A percentile compares a stretch with the other conserved stretches of the same genome.
Conservation (phyloP, 2,329 filamentous ascomycete species). For the Myriosclerotinia duriaeana region DNA sequence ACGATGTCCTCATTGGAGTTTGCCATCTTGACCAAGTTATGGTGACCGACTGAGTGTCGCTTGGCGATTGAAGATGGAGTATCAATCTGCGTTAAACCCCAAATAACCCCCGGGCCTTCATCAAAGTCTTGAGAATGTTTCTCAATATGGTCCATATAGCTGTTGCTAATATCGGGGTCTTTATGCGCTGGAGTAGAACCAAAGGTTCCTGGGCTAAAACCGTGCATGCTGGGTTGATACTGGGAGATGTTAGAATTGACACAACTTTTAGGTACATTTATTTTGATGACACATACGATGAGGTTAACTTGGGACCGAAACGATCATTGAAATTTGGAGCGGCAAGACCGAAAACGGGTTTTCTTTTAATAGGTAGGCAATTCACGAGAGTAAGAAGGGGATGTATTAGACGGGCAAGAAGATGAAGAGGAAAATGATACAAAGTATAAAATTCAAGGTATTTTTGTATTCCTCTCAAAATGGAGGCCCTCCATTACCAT, state of each 20-base stretch:
- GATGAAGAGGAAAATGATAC: not conserved
- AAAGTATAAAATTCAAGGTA: slow-evolving; percentile 3
- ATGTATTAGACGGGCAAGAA: not conserved
- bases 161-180: not conserved
- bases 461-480: slow-evolving; percentile 12
- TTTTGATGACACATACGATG: not conserved
- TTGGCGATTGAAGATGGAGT: not conserved
- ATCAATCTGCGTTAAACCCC: too few relatives aligned
- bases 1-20: too few relatives aligned
- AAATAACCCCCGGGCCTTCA: not conserved
- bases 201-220: not conserved
- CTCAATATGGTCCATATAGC: not conserved
- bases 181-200: not conserved
- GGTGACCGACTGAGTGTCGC: not conserved
- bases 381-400: not conserved
- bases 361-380: not conserved
- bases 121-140: not conserved
- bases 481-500: slow-evolving; percentile 15
- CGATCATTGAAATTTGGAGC: not conserved
- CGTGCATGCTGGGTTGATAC: not conserved
- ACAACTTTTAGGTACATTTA: not conserved
- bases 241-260: not conserved
- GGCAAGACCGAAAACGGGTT: not conserved
- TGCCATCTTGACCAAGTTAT: not conserved
- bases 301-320: not conserved